These are phyloP conservation scores for Brassica rapa DNA, from an alignment of 345 rosid genomes.

Conservation along the genomic window DNA sequence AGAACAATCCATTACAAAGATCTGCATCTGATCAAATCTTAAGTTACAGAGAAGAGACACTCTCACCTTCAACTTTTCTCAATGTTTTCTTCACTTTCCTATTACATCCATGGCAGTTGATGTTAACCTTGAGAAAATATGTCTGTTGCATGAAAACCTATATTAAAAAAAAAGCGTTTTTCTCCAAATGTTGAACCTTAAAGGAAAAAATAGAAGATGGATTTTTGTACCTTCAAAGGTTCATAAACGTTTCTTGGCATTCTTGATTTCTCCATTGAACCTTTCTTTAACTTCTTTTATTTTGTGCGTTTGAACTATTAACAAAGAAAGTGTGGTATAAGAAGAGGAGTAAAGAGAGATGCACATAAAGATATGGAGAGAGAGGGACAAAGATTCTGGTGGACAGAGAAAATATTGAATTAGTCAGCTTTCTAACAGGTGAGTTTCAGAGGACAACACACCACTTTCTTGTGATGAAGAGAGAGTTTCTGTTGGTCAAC, in stretches of 20 bases:
- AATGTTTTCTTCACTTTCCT: slow-evolving; percentile 68
- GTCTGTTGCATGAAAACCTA: slow-evolving; percentile 45
- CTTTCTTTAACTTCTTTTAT: slow-evolving; percentile 13
- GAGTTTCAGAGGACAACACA: slow-evolving; percentile 31
- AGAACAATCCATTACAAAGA: neutral
- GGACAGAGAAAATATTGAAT: slow-evolving; percentile 27
- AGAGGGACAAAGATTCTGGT: slow-evolving; percentile 38
- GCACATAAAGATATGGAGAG: slow-evolving; percentile 33
- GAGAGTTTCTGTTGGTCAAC: slow-evolving; percentile 37
- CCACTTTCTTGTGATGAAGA: slow-evolving; percentile 38
- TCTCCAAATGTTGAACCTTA: neutral
- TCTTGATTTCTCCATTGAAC: slow-evolving; percentile 25
- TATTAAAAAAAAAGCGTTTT: neutral
- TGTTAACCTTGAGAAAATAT: slow-evolving; percentile 59
- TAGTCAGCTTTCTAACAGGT: slow-evolving; percentile 37
- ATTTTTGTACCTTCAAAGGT: slow-evolving; percentile 41
- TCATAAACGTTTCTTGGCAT: slow-evolving; percentile 47
- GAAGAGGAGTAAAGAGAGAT: slow-evolving; percentile 7
- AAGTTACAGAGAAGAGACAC: slow-evolving; percentile 1
- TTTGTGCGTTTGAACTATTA: slow-evolving; percentile 9
- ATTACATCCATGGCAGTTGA: slow-evolving; percentile 78
- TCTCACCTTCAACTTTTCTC: slow-evolving; percentile 64
- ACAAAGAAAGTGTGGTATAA: slow-evolving; percentile 19
- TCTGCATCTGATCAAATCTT: neutral
- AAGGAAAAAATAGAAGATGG: neutral